These are phyloP conservation scores for Tricholomella constricta DNA, from an alignment of 768 basidiomycete species.

Conservation along the genomic window DNA sequence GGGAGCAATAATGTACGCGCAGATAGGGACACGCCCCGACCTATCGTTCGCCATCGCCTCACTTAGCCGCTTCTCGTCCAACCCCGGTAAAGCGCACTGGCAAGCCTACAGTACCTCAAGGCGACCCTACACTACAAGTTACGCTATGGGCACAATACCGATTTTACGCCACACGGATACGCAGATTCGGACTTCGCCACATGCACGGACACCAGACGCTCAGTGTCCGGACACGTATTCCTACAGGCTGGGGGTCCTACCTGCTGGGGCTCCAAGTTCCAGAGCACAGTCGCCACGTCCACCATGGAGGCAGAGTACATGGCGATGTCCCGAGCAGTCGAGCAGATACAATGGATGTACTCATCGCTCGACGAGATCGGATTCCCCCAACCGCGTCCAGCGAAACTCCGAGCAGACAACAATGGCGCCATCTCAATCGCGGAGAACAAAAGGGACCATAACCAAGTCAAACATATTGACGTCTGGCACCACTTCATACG, in stretches of 20 bases:
- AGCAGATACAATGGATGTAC: too few species aligned
- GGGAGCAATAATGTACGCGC: neutral
- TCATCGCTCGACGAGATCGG: neutral
- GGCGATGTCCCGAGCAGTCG: too few species aligned
- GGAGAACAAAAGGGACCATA: too few species aligned
- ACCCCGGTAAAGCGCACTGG: neutral
- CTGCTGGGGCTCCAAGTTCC: neutral
- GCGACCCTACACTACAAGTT: neutral
- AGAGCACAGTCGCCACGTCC: neutral
- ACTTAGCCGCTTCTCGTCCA: neutral
- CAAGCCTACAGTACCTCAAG: neutral
- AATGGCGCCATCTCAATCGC: too few species aligned
- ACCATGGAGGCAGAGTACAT: too few species aligned
- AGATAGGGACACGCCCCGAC: neutral
- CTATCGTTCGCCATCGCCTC: neutral
- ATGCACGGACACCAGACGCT: neutral
- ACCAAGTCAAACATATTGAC: neutral
- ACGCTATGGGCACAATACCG: neutral
- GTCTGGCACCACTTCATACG: too few species aligned
- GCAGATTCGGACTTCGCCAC: neutral
- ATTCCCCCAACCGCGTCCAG: neutral
- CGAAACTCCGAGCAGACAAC: too few species aligned
- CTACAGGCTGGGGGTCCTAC: neutral
- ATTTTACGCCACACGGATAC: neutral
- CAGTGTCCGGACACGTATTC: neutral